A percentile compares a stretch with the other conserved stretches of the same genome.
phyloP scores from a whole-genome alignment of 345 rosid species.

The Durio zibethinus region DNA sequence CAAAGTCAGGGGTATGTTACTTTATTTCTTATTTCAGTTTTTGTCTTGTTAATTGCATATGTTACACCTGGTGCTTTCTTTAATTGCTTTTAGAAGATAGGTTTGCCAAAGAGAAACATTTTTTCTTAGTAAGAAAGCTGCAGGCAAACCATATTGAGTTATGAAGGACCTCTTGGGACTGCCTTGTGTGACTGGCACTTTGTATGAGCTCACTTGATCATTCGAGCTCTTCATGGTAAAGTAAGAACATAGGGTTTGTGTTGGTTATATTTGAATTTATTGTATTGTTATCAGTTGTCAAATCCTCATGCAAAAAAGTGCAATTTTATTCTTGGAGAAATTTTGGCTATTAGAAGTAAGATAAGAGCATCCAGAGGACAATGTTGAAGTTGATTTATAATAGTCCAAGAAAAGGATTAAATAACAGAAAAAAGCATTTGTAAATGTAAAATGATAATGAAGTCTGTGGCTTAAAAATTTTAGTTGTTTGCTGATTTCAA shows the following conservation, averaged over 20 bases:
- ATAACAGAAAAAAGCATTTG: not conserved
- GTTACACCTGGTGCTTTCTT: not conserved
- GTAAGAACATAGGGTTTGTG: not conserved
- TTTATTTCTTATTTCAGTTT: constrained; percentile 12
- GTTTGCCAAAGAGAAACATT: not conserved
- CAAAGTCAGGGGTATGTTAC: constrained; percentile 43
- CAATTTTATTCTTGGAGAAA: not conserved
- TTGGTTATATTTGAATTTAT: not conserved
- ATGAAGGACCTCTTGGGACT: not conserved
- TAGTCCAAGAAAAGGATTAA: not conserved
- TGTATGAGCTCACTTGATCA: not conserved
- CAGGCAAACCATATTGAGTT: not conserved
- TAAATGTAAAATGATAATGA: not conserved
- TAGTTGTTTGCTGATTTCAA: not conserved
- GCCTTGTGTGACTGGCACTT: not conserved
- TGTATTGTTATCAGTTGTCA: not conserved
- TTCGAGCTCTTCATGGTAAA: not conserved
- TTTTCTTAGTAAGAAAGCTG: not conserved
- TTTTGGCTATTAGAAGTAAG: not conserved
- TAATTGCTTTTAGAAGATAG: not conserved
- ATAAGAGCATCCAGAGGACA: not conserved
- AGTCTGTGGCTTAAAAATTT: not conserved
- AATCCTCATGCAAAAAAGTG: not conserved
- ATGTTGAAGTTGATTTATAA: not conserved
- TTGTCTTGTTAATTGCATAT: not conserved